These are phyloP conservation scores for Pelargonium australe DNA, from an alignment of 441 rosid genomes.

Conservation along the genomic window DNA sequence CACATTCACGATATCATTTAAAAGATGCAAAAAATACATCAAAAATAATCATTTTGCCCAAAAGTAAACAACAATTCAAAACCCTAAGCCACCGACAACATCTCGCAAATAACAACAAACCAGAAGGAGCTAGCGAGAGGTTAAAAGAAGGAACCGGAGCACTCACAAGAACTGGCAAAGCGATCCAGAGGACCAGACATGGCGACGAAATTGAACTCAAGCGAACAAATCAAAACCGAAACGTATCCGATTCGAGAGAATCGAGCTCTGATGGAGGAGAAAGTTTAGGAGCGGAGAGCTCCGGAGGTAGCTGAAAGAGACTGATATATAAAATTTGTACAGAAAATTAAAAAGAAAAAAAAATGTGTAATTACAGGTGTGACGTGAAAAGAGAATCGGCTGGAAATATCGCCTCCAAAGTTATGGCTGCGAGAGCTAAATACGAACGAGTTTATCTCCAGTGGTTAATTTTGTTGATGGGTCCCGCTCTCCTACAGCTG, in stretches of 20 bases:
- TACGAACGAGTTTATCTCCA: background rate
- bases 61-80: background rate
- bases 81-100: background rate
- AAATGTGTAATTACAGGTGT: background rate
- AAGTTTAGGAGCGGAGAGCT: background rate
- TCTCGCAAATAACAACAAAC: background rate
- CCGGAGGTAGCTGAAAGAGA: background rate
- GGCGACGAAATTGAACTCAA: background rate
- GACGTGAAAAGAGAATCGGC: background rate
- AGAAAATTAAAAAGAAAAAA: too few relatives aligned
- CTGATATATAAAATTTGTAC: background rate
- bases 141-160: background rate
- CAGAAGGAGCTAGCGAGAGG: background rate
- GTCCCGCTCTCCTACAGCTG: background rate
- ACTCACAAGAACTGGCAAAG: conserved; percentile 78
- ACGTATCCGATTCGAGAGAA: conserved; percentile 6
- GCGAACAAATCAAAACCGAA: background rate
- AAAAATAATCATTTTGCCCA: background rate
- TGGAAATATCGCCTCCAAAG: background rate
- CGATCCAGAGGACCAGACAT: conserved; percentile 84
- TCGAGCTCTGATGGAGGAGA: background rate
- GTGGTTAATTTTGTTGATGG: background rate
- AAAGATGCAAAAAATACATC: background rate
- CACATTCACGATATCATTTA: background rate
- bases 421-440: too few relatives aligned